phyloP scores from a whole-genome alignment of 2,329 filamentous ascomycete species.

The Blastomyces silverae region DNA sequence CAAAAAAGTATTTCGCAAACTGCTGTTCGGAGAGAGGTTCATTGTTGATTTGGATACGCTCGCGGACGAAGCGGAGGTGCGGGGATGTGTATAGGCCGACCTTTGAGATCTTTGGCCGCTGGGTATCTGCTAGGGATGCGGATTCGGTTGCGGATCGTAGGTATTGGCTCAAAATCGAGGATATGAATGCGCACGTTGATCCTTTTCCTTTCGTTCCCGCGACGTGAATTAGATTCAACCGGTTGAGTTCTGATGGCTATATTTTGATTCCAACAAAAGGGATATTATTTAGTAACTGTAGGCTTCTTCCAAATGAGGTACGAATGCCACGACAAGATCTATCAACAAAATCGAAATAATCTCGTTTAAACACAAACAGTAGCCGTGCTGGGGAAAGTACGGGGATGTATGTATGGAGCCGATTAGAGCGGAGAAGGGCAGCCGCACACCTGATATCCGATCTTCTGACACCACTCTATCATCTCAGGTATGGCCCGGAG shows the following conservation, averaged over 20 bases:
- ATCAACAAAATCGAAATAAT: neutral
- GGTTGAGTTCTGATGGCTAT: slow-evolving; percentile 56
- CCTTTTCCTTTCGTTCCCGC: slow-evolving; percentile 94
- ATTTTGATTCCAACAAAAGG: neutral
- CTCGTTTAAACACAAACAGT: slow-evolving; percentile 2
- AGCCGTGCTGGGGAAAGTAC: neutral
- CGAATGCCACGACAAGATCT: neutral
- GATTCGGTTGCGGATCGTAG: slow-evolving; percentile 34
- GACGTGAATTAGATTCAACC: slow-evolving; percentile 65
- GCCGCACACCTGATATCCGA: slow-evolving; percentile 63
- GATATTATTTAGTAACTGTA: neutral
- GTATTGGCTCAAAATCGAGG: slow-evolving; percentile 66
- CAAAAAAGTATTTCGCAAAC: slow-evolving; percentile 74
- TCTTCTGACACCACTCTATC: slow-evolving; percentile 65
- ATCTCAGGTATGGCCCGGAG: slow-evolving; percentile 73
- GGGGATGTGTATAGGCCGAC: slow-evolving; percentile 81
- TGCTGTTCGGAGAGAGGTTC: slow-evolving; percentile 58
- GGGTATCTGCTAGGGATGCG: slow-evolving; percentile 25
- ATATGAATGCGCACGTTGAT: slow-evolving; percentile 76
- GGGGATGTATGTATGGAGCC: slow-evolving; percentile 5
- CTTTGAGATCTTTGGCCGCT: slow-evolving; percentile 41
- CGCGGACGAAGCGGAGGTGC: slow-evolving; percentile 73
- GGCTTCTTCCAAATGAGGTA: neutral
- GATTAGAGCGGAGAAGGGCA: slow-evolving; percentile 16
- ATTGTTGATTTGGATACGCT: slow-evolving; percentile 77